A percentile compares a stretch with the other conserved stretches of the same genome.
phyloP scores from a whole-genome alignment of 805 yeast genomes.

The Clavispora fructus region DNA sequence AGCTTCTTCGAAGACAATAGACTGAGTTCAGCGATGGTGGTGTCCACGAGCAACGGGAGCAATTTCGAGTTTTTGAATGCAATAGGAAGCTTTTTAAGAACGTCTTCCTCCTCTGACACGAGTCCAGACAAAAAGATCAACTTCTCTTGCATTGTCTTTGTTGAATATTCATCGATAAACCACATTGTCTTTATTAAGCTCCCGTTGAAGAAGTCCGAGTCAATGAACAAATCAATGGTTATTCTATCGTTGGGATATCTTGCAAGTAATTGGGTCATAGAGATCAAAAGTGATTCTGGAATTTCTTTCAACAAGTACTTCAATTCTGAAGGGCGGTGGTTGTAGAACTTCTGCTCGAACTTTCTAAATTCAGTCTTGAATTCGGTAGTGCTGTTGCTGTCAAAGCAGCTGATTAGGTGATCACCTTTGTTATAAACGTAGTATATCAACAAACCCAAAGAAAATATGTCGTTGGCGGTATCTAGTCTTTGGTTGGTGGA shows the following conservation, averaged over 20 bases:
- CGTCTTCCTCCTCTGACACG: slow-evolving; percentile 18
- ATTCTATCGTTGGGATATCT: slow-evolving; percentile 54
- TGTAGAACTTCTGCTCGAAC: slow-evolving; percentile 42
- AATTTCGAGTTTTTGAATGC: slow-evolving; percentile 61
- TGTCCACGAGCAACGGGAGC: slow-evolving; percentile 59
- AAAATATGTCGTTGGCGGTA: slow-evolving; percentile 74
- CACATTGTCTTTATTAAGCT: slow-evolving; percentile 76
- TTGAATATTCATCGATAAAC: slow-evolving; percentile 76
- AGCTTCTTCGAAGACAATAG: slow-evolving; percentile 15
- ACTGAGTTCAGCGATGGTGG: slow-evolving; percentile 38
- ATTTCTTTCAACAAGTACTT: slow-evolving; percentile 48
- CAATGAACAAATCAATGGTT: slow-evolving; percentile 61
- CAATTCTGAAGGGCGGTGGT: slow-evolving; percentile 28
- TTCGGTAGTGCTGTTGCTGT: slow-evolving; percentile 50
- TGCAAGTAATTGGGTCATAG: slow-evolving; percentile 50
- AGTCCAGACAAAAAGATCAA: slow-evolving; percentile 64
- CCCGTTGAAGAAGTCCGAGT: slow-evolving; percentile 73
- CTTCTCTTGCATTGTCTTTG: slow-evolving; percentile 65
- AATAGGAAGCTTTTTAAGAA: slow-evolving; percentile 33
- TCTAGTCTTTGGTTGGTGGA: slow-evolving; percentile 43
- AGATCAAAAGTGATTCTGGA: slow-evolving; percentile 50
- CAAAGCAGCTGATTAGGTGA: slow-evolving; percentile 35
- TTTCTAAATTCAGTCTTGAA: slow-evolving; percentile 52
- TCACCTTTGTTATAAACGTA: slow-evolving; percentile 59
- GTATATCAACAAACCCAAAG: slow-evolving; percentile 73